Conservation (phyloP, 2,329 filamentous ascomycete genomes). For the Phyllosticta paracitricarpa region DNA sequence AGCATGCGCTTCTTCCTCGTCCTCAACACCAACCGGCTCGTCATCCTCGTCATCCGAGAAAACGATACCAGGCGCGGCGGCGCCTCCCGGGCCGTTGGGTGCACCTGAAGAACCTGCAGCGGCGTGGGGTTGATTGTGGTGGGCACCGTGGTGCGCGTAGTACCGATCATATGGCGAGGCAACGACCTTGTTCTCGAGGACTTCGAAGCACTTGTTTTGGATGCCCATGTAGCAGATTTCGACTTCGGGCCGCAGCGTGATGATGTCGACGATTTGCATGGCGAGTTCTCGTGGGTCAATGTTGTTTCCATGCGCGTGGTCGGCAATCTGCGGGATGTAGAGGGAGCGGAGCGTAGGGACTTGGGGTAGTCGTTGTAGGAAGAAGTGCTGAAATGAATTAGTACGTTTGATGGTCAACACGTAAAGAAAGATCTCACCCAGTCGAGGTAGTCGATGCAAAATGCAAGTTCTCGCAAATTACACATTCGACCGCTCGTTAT, state of each 20-base stretch:
- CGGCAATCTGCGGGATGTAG: constrained; percentile 58
- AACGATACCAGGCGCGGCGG: constrained; percentile 9
- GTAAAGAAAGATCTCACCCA: constrained; percentile 51
- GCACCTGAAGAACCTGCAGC: background rate
- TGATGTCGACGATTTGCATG: constrained; percentile 66
- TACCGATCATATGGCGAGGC: constrained; percentile 28
- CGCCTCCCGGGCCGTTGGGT: constrained; percentile 1
- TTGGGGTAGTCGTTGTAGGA: constrained; percentile 63
- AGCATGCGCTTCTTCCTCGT: constrained; percentile 23
- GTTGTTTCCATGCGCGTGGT: constrained; percentile 46
- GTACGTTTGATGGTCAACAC: background rate
- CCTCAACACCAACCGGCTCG: constrained; percentile 14
- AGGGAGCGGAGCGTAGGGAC: constrained; percentile 61
- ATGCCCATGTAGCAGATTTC: constrained; percentile 71
- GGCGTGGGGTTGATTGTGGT: background rate
- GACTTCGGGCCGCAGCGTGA: constrained; percentile 65
- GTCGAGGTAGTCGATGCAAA: constrained; percentile 63
- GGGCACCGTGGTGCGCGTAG: constrained; percentile 15
- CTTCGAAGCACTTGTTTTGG: constrained; percentile 70
- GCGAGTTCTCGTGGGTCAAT: constrained; percentile 61
- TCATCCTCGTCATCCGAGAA: constrained; percentile 11
- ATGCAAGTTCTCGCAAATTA: constrained; percentile 59
- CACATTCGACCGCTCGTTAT: constrained; percentile 69
- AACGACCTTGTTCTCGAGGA: constrained; percentile 53
- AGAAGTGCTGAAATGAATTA: constrained; percentile 51